Evolutionary conservation across 805 yeast genomes (phyloP), one percentile per base, ranked within the genome.

Genomic region (Saccharomycopsis capsularis): DNA sequence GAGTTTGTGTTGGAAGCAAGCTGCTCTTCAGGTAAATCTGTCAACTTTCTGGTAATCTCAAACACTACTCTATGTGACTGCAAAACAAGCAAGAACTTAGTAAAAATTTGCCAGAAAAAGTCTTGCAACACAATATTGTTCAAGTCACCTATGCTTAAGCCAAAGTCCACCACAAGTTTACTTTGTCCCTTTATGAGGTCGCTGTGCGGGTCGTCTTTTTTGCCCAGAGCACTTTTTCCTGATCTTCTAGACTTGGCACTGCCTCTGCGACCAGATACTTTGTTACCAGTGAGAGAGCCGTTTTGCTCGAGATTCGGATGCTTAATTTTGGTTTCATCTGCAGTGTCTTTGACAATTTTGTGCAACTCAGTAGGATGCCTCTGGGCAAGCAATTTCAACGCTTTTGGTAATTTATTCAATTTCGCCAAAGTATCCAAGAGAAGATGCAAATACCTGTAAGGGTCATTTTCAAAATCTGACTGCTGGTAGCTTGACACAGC

Each of bases 41-140:
- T 32, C 6, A 66, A 54, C 7, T 59, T 55, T 16, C 67, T 65
- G 4, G 75, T 69, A 13, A 84, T 74, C 53, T 81, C 89, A 52
- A 68, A 68, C 3, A 88, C 71, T 1, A 82, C 80, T 27, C 82
- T 70, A 59, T 86, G 89, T 22, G 77, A 75, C 65, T 86, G 93
- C 18, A 87, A 63, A 3, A 85, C 78, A 22, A 79, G 71, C 37
- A 82, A 64, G 46, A 79, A 63, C 60, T 79, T 81, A 25, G 78
- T 68, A 58, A 84, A 88, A n/a, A 87, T 70, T 6, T 79, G 71
- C 63, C 85, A 78, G 54, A 85, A 83, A 37, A 88, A 71, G 53
- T 86, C 88, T 55, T 81, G 78, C 29, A 89, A 65, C 0, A 86
- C 72, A 0, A 74, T 62, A 0, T 80, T 74, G 11, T 77, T 63